Evolutionary conservation across 306 rosid species (phyloP).

Genomic region (Cicer arietinum): DNA sequence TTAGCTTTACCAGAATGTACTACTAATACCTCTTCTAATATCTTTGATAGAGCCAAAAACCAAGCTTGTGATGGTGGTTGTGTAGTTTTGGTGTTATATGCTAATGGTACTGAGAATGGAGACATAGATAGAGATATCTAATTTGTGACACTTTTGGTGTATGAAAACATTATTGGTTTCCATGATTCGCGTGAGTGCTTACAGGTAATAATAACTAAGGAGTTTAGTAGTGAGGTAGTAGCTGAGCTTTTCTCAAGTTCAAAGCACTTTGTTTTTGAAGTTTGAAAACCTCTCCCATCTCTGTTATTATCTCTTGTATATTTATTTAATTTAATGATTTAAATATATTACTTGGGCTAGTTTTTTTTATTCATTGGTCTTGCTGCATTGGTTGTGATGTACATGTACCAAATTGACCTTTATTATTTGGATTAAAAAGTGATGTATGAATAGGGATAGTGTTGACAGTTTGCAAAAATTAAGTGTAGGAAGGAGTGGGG

Average conservation of each 20-base stretch:
- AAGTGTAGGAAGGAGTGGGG: slow-evolving; percentile 33
- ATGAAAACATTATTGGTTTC: slow-evolving; percentile 49
- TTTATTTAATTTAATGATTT: slow-evolving; percentile 33
- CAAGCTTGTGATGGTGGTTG: slow-evolving; percentile 29
- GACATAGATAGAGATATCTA: slow-evolving; percentile 30
- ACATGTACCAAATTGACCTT: slow-evolving; percentile 53
- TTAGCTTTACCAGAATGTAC: slow-evolving; percentile 50
- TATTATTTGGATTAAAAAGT: neutral
- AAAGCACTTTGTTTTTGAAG: slow-evolving; percentile 47
- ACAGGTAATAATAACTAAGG: slow-evolving; percentile 41
- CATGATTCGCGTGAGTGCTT: slow-evolving; percentile 50
- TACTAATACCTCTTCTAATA: neutral
- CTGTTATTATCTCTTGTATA: slow-evolving; percentile 12
- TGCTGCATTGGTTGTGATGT: slow-evolving; percentile 38
- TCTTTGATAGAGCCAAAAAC: slow-evolving; percentile 15
- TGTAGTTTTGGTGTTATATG: slow-evolving; percentile 33
- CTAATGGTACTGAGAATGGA: slow-evolving; percentile 31
- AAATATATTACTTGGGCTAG: slow-evolving; percentile 36
- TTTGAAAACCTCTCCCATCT: slow-evolving; percentile 39
- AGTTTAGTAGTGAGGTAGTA: slow-evolving; percentile 43
- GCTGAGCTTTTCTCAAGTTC: slow-evolving; percentile 50
- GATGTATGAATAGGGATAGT: slow-evolving; percentile 16
- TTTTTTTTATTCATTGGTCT: slow-evolving; percentile 44
- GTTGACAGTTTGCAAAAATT: slow-evolving; percentile 9
- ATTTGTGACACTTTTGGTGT: slow-evolving; percentile 39